These are phyloP conservation scores for Zhuliangozyma parablackwelliae DNA, from an alignment of 1,139 yeast species.

Conservation along the genomic window DNA sequence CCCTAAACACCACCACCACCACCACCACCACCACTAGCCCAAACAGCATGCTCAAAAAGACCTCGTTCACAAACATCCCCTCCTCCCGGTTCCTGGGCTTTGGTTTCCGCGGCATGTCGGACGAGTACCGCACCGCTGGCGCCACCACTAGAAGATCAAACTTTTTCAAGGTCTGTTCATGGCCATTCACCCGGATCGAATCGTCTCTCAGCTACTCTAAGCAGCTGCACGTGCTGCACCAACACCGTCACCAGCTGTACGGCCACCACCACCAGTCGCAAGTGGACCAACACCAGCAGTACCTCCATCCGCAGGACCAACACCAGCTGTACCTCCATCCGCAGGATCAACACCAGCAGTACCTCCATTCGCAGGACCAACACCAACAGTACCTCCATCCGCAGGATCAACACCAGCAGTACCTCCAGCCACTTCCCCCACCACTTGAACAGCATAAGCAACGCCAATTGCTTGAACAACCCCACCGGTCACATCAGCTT, in stretches of 20 bases:
- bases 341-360: neutral
- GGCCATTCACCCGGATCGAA: slow-evolving; percentile 11
- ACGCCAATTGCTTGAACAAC: neutral
- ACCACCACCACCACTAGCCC: too few species aligned
- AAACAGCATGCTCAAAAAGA: neutral
- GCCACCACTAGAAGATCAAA: slow-evolving; percentile 6
- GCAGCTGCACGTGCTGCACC: neutral
- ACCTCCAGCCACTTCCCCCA: too few species aligned
- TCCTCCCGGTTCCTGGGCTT: slow-evolving; percentile 6
- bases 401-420: neutral
- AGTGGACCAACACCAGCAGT: too few species aligned
- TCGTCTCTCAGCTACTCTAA: neutral
- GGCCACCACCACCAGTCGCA: too few species aligned
- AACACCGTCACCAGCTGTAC: too few species aligned
- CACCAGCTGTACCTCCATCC: neutral
- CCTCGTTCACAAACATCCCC: slow-evolving; percentile 2
- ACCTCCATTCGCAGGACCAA: neutral
- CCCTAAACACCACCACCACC: too few species aligned
- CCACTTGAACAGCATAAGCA: neutral
- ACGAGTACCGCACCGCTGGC: neutral
- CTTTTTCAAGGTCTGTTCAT: slow-evolving; percentile 11
- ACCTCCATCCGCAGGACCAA: neutral
- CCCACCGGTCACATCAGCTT: too few species aligned
- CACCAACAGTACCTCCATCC: neutral
- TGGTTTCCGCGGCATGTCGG: slow-evolving; percentile 1